Base-by-base conservation (phyloP, 257 asterid genomes). In the Plantago major region DNA sequence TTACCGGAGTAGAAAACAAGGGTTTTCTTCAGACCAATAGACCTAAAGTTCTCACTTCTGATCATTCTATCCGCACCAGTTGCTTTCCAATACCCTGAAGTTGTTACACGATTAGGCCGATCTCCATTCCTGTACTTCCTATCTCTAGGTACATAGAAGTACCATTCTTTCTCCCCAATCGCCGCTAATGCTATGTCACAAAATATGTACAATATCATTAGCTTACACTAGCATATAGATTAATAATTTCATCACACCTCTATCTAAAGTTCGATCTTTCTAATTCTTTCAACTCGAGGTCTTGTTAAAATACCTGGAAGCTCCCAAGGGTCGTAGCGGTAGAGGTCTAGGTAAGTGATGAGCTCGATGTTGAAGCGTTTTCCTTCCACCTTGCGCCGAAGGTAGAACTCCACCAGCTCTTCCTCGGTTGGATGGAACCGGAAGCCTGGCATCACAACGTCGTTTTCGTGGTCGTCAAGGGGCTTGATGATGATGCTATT, bases 341-440 rank as follows among this genome's bases (percentile, higher is more conserved):
- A 93, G 56, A 93, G 99, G 81, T 93, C 97, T 16, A 93, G 74
- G 45, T 81, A 89, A 67, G 99, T 83, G 80, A 93, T 85, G 79
- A 93, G 96, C 46, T 93, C 96, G 0, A 93, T 97, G 68, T 93
- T 89, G 87, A 93, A 93, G 3, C 96, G 91, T 67, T 89, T 93
- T 68, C 99, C 99, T 78, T 93, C 97, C n/a, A 93, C 96, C 81
- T 93, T 93, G 45, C 99, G 96, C 53, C 99, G 96, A 76, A 93
- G 97, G 64, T 93, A 93, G 83, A 93, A 93, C 63, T 93, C 99
- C 0, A 93, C 85, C 15, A 93, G 96, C 75, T 93, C 99, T 54
- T 93, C 99, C 42, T 93, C 99, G 0, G 99, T 93, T 2, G 99
- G 99, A 68, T 89, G 96, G 79, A 93, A 93, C 0, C 99, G 93